These are phyloP conservation scores for Colletotrichum siamense DNA, from an alignment of 2,329 filamentous ascomycete species.

Conservation along the genomic window DNA sequence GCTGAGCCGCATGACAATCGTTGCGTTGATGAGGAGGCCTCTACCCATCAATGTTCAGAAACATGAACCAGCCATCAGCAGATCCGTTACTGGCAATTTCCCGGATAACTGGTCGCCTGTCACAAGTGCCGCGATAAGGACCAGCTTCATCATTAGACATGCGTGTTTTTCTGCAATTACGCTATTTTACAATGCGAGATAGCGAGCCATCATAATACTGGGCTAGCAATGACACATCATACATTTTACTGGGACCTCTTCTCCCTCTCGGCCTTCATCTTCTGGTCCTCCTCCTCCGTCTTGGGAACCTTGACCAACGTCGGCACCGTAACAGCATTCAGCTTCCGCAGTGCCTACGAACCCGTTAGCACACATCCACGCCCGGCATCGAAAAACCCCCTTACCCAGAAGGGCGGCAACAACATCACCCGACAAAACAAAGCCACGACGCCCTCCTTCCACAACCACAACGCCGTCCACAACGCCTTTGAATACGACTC, in stretches of 20 bases:
- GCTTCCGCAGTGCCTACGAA: slow-evolving; percentile 36
- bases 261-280: slow-evolving; percentile 34
- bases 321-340: slow-evolving; percentile 40
- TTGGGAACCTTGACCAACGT: slow-evolving; percentile 38
- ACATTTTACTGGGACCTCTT: not conserved
- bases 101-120: not conserved
- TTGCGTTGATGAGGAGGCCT: not conserved
- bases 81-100: not conserved
- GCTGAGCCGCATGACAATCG: fast-evolving
- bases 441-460: not conserved
- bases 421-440: slow-evolving; percentile 23
- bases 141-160: not conserved
- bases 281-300: slow-evolving; percentile 37
- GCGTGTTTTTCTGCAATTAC: not conserved
- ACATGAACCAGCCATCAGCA: not conserved
- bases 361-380: not conserved
- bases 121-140: too few relatives aligned
- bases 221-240: not conserved
- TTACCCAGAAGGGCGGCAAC: slow-evolving; percentile 26
- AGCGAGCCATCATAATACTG: fast-evolving
- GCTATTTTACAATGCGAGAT: not conserved
- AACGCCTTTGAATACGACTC: not conserved
- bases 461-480: not conserved
- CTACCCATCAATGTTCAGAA: fast-evolving
- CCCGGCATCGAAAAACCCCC: not conserved